Conservation (phyloP, 768 basidiomycete genomes). For the Tricholoma furcatifolium region DNA sequence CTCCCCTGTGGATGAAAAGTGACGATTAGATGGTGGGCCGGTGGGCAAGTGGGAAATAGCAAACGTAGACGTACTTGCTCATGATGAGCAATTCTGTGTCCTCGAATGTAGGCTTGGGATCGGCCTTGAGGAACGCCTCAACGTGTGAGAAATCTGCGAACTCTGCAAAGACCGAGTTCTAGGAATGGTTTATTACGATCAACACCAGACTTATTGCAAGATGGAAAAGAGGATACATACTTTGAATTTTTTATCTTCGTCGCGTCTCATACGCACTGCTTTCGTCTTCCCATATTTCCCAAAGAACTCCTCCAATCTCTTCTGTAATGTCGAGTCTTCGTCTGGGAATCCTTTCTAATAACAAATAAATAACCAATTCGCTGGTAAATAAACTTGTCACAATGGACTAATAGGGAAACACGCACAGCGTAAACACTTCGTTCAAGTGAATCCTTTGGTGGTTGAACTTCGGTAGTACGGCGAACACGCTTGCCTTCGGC, state of each 20-base stretch:
- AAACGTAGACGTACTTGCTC: constrained; percentile 70
- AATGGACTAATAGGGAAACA: constrained; percentile 17
- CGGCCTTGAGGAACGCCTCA: constrained; percentile 74
- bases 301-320: constrained; percentile 78
- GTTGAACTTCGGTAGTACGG: constrained; percentile 70
- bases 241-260: constrained; percentile 86
- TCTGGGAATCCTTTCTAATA: constrained; percentile 92
- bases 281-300: constrained; percentile 72
- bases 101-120: constrained; percentile 80
- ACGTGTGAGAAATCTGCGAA: constrained; percentile 71
- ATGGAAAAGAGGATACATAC: constrained; percentile 32
- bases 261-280: constrained; percentile 87
- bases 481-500: constrained; percentile 71
- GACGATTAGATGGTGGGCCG: background rate
- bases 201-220: background rate
- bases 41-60: background rate
- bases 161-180: constrained; percentile 94
- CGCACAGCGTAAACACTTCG: constrained; percentile 88
- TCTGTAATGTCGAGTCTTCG: constrained; percentile 62
- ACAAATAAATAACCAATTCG: no score
- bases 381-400: background rate
- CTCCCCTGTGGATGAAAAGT: constrained; percentile 47
- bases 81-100: constrained; percentile 77
- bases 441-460: constrained; percentile 77
- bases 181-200: no score